Evolutionary conservation across 352 stramenopile genomes (phyloP).

Genomic region (Pythium sp.): DNA sequence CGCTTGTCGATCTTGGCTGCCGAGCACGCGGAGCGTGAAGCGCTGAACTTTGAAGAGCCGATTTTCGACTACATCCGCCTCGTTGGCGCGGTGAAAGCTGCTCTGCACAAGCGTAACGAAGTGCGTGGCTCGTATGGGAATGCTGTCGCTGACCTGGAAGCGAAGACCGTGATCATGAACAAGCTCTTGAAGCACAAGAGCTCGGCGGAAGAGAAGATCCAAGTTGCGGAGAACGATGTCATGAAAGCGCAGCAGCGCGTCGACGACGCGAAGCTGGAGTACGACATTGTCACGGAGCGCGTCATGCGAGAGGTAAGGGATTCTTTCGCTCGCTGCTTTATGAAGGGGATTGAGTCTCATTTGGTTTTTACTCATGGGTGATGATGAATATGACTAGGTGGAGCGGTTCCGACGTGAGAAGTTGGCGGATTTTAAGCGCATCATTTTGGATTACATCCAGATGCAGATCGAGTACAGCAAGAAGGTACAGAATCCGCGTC

Average conservation of each 20-base stretch:
- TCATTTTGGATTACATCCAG: slow-evolving; percentile 96
- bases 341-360: background rate
- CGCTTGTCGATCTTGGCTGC: slow-evolving; percentile 88
- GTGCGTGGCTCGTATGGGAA: slow-evolving; percentile 87
- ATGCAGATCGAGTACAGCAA: slow-evolving; percentile 97
- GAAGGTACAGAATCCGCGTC: slow-evolving; percentile 36
- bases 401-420: slow-evolving; percentile 96
- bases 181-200: slow-evolving; percentile 70
- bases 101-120: slow-evolving; percentile 91
- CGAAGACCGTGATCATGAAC: slow-evolving; percentile 56
- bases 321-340: background rate
- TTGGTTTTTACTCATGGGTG: background rate
- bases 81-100: slow-evolving; percentile 94
- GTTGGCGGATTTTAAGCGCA: slow-evolving; percentile 93
- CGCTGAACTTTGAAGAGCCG: slow-evolving; percentile 92
- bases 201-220: slow-evolving; percentile 85
- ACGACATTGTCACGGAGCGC: slow-evolving; percentile 92
- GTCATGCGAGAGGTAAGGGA: slow-evolving; percentile 85
- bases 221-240: slow-evolving; percentile 79
- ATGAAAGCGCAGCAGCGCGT: slow-evolving; percentile 81
- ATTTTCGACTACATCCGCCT: slow-evolving; percentile 96
- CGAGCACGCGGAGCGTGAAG: slow-evolving; percentile 92
- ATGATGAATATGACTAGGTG: slow-evolving; percentile 38
- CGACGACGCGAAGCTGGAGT: slow-evolving; percentile 90
- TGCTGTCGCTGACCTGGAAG: slow-evolving; percentile 86